These are phyloP conservation scores for Zychaea mexicana DNA, from an alignment of 371 early-diverging fungal genomes.

Conservation along the genomic window DNA sequence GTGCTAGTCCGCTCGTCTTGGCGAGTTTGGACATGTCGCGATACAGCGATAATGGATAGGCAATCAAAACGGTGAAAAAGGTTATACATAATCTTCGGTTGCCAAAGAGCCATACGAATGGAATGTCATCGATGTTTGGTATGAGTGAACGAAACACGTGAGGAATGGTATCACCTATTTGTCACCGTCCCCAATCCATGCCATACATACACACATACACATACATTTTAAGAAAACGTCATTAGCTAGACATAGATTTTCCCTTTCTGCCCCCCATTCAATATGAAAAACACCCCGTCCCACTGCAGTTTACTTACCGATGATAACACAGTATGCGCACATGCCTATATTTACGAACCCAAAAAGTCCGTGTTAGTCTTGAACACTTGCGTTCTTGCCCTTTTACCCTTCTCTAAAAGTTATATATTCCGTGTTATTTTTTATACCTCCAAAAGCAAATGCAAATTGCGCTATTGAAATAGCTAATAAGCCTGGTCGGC, in stretches of 20 bases:
- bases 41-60: conserved; percentile 77
- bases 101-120: conserved; percentile 55
- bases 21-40: conserved; percentile 82
- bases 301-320: conserved; percentile 52
- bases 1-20: conserved; percentile 77
- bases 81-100: conserved; percentile 63
- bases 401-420: too few relatives aligned
- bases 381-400: too few relatives aligned
- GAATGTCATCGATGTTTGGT: conserved; percentile 56
- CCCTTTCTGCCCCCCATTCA: too few relatives aligned
- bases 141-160: conserved; percentile 70
- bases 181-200: too few relatives aligned
- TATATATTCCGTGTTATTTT: too few relatives aligned
- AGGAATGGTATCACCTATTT: conserved; percentile 82
- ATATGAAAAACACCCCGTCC: too few relatives aligned
- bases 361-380: too few relatives aligned
- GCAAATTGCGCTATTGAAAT: conserved; percentile 81
- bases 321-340: conserved; percentile 81
- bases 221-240: too few relatives aligned
- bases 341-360: conserved; percentile 55
- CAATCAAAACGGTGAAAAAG: conserved; percentile 67
- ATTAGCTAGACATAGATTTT: too few relatives aligned
- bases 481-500: conserved; percentile 65
- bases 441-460: conserved; percentile 81
- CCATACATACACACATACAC: not conserved